Evolutionary conservation across 768 basidiomycete species (phyloP).

Genomic region (Tephrocybe rancida): DNA sequence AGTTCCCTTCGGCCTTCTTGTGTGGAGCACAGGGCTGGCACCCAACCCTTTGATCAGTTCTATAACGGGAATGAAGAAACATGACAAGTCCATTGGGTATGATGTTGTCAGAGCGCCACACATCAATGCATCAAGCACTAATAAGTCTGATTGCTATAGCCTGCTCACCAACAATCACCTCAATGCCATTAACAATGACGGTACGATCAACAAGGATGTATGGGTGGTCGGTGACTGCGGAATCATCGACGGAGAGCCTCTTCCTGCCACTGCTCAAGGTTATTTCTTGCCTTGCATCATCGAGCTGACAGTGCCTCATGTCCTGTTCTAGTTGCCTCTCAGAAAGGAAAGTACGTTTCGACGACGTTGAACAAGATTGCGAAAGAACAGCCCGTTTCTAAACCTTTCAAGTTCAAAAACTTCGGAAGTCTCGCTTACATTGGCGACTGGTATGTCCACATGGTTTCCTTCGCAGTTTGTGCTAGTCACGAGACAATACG

Average conservation of each 20-base stretch:
- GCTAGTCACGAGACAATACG: conserved; percentile 1
- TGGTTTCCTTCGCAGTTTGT: not conserved
- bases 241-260: conserved; percentile 50
- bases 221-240: conserved; percentile 86
- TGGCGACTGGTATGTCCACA: conserved; percentile 60
- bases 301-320: conserved; percentile 11
- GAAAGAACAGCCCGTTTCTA: conserved; percentile 44
- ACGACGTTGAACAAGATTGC: conserved; percentile 68
- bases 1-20: conserved; percentile 83
- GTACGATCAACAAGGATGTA: conserved; percentile 62
- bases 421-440: conserved; percentile 80
- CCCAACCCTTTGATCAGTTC: conserved; percentile 77
- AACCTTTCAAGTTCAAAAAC: conserved; percentile 72
- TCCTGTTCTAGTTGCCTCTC: conserved; percentile 61
- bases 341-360: conserved; percentile 70
- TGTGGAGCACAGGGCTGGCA: conserved; percentile 87
- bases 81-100: conserved; percentile 59
- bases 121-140: not conserved
- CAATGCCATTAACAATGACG: conserved; percentile 59
- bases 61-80: conserved; percentile 61
- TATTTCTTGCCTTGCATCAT: conserved; percentile 11
- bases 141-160: conserved; percentile 16
- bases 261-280: conserved; percentile 90
- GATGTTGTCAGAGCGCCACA: not conserved
- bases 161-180: conserved; percentile 56